These are phyloP conservation scores for Pseudonitzschia delicatissima DNA, from an alignment of 108 stramenopile species.

Conservation along the genomic window DNA sequence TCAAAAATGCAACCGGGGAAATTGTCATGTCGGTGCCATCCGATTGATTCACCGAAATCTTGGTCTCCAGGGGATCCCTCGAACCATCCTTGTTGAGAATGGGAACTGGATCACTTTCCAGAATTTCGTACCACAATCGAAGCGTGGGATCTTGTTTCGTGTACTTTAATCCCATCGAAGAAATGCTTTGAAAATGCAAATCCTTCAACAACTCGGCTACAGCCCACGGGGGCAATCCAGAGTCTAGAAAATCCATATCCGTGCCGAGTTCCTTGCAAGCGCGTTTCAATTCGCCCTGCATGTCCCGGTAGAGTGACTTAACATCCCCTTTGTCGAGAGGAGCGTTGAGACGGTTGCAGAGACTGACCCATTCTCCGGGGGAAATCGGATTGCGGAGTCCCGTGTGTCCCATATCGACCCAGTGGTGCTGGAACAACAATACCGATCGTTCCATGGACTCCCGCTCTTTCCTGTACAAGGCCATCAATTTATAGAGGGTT, in stretches of 20 bases:
- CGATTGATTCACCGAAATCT: neutral
- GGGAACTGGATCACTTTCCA: constrained; percentile 40
- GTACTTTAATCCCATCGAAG: constrained; percentile 8
- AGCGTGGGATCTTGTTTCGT: constrained; percentile 25
- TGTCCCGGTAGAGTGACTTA: constrained; percentile 15
- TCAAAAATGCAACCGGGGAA: constrained; percentile 58
- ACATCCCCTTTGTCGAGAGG: constrained; percentile 33
- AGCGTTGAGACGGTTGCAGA: constrained; percentile 56
- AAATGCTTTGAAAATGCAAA: constrained; percentile 19
- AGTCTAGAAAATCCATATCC: constrained; percentile 6
- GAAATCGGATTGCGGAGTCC: constrained; percentile 24
- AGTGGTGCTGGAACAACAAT: constrained; percentile 51
- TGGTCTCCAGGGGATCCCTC: constrained; percentile 6
- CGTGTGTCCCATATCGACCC: constrained; percentile 59
- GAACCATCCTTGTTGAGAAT: constrained; percentile 9
- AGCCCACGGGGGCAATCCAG: constrained; percentile 25
- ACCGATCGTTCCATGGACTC: constrained; percentile 11
- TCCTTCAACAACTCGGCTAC: constrained; percentile 28
- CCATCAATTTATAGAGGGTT: constrained; percentile 54
- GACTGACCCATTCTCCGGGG: constrained; percentile 42
- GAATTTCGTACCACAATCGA: constrained; percentile 42
- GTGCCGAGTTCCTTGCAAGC: constrained; percentile 12
- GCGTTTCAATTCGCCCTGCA: constrained; percentile 20
- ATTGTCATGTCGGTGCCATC: constrained; percentile 26
- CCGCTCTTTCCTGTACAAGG: constrained; percentile 35